Evolutionary conservation across 2,329 filamentous ascomycete species (phyloP).

Genomic region (Setomelanomma holmii): DNA sequence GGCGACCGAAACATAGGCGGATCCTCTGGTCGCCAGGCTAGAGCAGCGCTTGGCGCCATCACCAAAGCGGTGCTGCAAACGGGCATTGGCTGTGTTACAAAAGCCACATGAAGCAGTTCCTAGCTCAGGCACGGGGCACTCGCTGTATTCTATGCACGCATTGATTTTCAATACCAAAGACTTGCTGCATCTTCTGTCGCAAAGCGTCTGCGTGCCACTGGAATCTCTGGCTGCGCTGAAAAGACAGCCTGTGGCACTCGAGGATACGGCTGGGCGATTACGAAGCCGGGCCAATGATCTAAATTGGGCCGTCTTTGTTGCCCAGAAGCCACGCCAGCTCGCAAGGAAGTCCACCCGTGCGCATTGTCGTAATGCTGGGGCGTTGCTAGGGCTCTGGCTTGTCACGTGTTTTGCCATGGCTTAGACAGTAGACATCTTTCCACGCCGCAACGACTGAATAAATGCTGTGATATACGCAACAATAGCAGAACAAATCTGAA

Average conservation of each 20-base stretch:
- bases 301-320: slow-evolving; percentile 19
- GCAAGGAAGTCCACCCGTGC: neutral
- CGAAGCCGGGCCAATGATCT: slow-evolving; percentile 20
- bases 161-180: slow-evolving; percentile 4
- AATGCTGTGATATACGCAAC: neutral
- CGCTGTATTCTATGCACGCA: slow-evolving; percentile 7
- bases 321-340: slow-evolving; percentile 19
- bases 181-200: slow-evolving; percentile 20
- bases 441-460: slow-evolving; percentile 1
- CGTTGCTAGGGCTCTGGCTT: slow-evolving; percentile 7
- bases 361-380: slow-evolving; percentile 9
- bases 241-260: slow-evolving; percentile 8
- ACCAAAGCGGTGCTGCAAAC: slow-evolving; percentile 12
- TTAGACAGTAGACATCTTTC: slow-evolving; percentile 1
- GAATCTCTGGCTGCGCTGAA: slow-evolving; percentile 6
- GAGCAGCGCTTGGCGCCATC: slow-evolving; percentile 10
- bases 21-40: slow-evolving; percentile 11
- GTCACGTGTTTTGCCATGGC: slow-evolving; percentile 18
- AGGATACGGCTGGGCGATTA: slow-evolving; percentile 21
- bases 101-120: slow-evolving; percentile 14
- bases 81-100: slow-evolving; percentile 15
- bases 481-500: neutral
- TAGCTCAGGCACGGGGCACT: slow-evolving; percentile 11
- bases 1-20: neutral
- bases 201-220: slow-evolving; percentile 5